A percentile compares a stretch with the other conserved stretches of the same genome.
Conservation (phyloP, 2,329 filamentous ascomycete species). For the Samsoniella hepiali region DNA sequence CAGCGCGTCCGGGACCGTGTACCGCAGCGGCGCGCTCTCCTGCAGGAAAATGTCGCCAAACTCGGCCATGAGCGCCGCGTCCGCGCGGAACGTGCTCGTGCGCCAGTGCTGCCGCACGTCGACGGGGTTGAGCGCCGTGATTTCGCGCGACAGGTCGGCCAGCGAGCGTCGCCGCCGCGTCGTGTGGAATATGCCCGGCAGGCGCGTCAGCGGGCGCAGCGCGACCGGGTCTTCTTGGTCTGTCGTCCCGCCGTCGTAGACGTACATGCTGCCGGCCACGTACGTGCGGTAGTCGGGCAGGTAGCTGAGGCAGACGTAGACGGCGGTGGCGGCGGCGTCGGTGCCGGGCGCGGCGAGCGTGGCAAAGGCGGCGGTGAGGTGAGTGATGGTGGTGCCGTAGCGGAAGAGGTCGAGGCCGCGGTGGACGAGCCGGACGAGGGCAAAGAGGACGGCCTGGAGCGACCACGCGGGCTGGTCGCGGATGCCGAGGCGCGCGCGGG, state of each 20-base stretch:
- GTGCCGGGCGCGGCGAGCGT: not conserved
- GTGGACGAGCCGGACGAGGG: not conserved
- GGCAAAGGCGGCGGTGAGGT: not conserved
- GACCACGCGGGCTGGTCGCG: not conserved
- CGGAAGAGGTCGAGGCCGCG: not conserved
- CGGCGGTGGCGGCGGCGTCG: not conserved
- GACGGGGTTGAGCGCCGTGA: not conserved
- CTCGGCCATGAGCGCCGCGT: not conserved
- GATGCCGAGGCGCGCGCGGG: not conserved
- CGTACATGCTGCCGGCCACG: not conserved
- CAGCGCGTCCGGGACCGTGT: not conserved
- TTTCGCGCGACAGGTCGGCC: not conserved
- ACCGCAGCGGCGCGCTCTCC: not conserved
- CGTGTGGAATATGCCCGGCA: not conserved
- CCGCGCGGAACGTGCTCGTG: not conserved
- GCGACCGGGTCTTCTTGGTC: not conserved
- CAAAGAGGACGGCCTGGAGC: not conserved
- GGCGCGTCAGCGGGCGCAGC: not conserved
- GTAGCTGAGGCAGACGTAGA: not conserved
- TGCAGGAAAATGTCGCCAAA: constrained; percentile 1
- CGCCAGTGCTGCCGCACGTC: constrained; percentile 6
- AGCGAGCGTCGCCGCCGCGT: not conserved
- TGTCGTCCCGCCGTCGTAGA: not conserved
- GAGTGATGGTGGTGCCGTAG: not conserved
- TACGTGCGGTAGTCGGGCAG: not conserved